A percentile compares a stretch with the other conserved stretches of the same genome.
Evolutionary conservation across 306 rosid species (phyloP).

Genomic region (Casuarina cunninghamiana): DNA sequence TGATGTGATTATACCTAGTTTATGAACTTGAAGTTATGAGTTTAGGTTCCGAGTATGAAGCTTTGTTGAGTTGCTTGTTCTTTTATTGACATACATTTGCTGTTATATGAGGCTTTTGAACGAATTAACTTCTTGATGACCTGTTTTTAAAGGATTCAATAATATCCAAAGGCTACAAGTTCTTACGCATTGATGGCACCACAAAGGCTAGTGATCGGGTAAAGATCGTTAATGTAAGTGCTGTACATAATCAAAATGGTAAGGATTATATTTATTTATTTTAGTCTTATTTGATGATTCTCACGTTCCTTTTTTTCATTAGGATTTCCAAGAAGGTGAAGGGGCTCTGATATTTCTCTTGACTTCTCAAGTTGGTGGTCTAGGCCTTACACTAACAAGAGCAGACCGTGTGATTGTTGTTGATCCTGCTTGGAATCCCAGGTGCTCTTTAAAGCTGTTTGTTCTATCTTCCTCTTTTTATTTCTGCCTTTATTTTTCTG

Average conservation of each 20-base stretch:
- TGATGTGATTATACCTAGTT: neutral
- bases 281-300: neutral
- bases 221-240: constrained; percentile 73
- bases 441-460: constrained; percentile 41
- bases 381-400: constrained; percentile 91
- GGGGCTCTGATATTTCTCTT: constrained; percentile 83
- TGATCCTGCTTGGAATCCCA: constrained; percentile 99
- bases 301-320: constrained; percentile 16
- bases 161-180: constrained; percentile 53
- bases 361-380: constrained; percentile 99
- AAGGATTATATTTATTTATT: neutral
- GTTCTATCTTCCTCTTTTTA: neutral
- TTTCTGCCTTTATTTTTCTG: too few species aligned
- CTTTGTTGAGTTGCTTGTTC: neutral
- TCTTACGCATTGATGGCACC: constrained; percentile 87
- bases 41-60: neutral
- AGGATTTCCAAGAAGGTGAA: constrained; percentile 89
- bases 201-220: constrained; percentile 79
- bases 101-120: constrained; percentile 13
- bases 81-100: neutral
- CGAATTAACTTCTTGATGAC: constrained; percentile 5
- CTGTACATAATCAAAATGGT: constrained; percentile 9
- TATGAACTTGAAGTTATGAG: neutral
- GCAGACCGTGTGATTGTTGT: constrained; percentile 98
- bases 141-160: constrained; percentile 57